Evolutionary conservation across 495 filamentous ascomycete genomes (phyloP), one percentile per base, ranked within the genome.

Genomic region (Tuber melanosporum): DNA sequence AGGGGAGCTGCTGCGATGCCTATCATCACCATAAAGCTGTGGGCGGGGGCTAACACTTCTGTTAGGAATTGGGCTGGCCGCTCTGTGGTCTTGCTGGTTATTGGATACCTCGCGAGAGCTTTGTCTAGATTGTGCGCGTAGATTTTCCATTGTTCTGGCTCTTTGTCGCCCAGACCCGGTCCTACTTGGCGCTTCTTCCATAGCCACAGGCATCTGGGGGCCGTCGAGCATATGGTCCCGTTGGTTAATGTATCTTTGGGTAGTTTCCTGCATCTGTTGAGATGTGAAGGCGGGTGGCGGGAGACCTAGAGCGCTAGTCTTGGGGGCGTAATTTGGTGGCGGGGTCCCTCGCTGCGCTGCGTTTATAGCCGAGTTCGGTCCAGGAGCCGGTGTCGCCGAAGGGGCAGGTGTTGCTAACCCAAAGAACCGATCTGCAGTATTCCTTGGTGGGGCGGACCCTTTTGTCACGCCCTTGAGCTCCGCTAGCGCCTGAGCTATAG

Each of bases 371-470:
- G 79, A 19, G 66, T 71, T 82, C 14, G 77, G 75, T 41, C 74
- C 66, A n/a, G 75, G 85, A n/a, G 86, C 85, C 36, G 89, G 86
- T 71, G 84, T 81, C 79, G 82, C 79, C 72, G 87, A 87, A 19
- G 91, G 94, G 19, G 88, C 91, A 3, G 96, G 95, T 0, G 94
- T 96, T 71, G 91, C 86, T 71, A 99, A 90, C 41, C 96, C 96
- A 82, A 95, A 93, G 84, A 96, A 98, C 78, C 92, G 89, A 82
- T 99, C 96, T 66, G 95, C 96, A 19, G 95, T 97, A 66, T 97
- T 90, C 22, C 96, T 89, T 14, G 92, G 88, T 74, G 92, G 90
- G 84, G 95, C 96, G 2, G 88, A 89, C 19, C 83, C 83, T 14
- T 77, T 75, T 0, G 85, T 87, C 20, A 93, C 91, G 0, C 91